Evolutionary conservation across 2,329 filamentous ascomycete genomes (phyloP), one percentile per base, ranked within the genome.

Genomic region (Hypoxylon sp.): DNA sequence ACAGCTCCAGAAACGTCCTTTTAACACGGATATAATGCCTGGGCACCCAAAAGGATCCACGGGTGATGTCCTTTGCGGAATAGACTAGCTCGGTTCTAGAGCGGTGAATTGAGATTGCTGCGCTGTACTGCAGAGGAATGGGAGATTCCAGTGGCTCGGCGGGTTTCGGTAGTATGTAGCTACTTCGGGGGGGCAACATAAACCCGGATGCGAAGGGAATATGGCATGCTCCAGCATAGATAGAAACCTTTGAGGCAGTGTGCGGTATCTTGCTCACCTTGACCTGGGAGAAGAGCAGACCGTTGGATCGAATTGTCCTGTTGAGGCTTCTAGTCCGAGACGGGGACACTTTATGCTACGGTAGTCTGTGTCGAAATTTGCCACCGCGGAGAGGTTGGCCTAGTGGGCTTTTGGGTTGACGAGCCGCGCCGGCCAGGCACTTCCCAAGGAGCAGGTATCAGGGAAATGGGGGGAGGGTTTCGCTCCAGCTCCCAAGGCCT

Each of bases 331-430:
- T 40, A 51, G 49, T 37, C 58, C 58, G 64, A 65, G 60, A 56
- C 40, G 61, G 57, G 59, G 47, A 51, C 40, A 55, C 48, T 65
- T 66, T 67, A 66, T 66, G 62, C 60, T 61, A 46, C 61, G 55
- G 61, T 49, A 48, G 48, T 47, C 48, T 48, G 46, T 27, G 51
- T 46, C 43, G 26, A 46, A 61, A 55, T 65, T 67, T 48, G 65
- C 65, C 65, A 67, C 65, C 37, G 35, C 7, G 46, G 48, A 54
- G 46, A 45, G 37, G 43, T 48, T 42, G 53, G 40, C n/a, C n/a
- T 52, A 21, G 51, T 48, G 40, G 27, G n/a, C n/a, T 29, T 49
- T 37, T 35, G 53, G 51, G 53, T 48, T 61, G 55, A 64, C 53
- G 60, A 57, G 55, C 50, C 55, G 60, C 59, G 54, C 54, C 53